Base-by-base conservation (phyloP, 2,329 filamentous ascomycete species). In the Fusarium sulawesiense region DNA sequence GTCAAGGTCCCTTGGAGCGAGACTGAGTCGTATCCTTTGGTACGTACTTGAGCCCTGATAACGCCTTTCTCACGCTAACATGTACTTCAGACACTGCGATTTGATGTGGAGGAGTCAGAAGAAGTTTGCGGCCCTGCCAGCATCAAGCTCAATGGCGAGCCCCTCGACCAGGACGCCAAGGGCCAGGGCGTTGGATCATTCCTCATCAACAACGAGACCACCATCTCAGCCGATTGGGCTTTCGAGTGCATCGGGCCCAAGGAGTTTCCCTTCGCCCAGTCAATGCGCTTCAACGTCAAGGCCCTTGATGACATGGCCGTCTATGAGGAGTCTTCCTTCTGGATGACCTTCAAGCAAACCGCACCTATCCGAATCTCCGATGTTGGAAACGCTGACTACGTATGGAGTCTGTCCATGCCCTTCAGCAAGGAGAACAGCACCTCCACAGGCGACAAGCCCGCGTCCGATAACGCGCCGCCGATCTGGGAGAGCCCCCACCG, bases 41-140 rank as follows among this genome's bases (percentile, higher is more conserved):
- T 78, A 60, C 30, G 71, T 53, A 30, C 21, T n/a, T 20, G 37
- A 34, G n/a, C 18, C n/a, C 46, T 13, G 11, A 7, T 11, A n/a
- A 20, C 20, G 10, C 18, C 42, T 32, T 27, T 44, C 8, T 10
- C 42, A 30, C 57, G 45, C 42, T 62, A 70, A 40, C 66, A 51
- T 16, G 45, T 23, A 16, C 23, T 45, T 20, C 20, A 81, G 79
- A 76, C 77, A 44, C 77, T 87, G 50, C 79, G 79, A 47, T 73
- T 87, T 48, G 80, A 85, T 65, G 76, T 87, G 40, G 74, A 81
- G 32, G 81, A 84, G 60, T 83, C 84, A 12, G 76, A 77, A 12
- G 75, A 80, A n/a, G 78, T 81, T 27, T 87, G 86, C 70, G 84
- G 82, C 4, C 78, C 61, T 29, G 82, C 80, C 66, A 84, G 83